A percentile compares a stretch with the other conserved stretches of the same genome.
Evolutionary conservation across 2,329 filamentous ascomycete genomes (phyloP).

Genomic region (Talaromyces atroroseus): DNA sequence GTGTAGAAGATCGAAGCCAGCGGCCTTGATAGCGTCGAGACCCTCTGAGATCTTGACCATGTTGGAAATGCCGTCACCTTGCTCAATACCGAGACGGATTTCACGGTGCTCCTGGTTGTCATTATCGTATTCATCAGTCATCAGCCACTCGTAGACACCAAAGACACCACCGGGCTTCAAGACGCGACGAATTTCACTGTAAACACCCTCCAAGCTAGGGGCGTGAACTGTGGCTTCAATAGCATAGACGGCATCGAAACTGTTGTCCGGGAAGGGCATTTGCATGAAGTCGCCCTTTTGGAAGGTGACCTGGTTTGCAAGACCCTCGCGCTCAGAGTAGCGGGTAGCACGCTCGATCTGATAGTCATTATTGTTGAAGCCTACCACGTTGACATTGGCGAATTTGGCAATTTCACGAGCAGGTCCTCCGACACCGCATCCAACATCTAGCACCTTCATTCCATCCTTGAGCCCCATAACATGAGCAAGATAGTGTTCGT

Average conservation of each 20-base stretch:
- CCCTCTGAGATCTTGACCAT: conserved; percentile 87
- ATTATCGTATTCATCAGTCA: conserved; percentile 94
- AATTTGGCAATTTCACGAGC: conserved; percentile 96
- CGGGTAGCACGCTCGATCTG: conserved; percentile 89
- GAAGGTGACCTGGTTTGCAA: conserved; percentile 74
- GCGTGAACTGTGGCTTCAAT: conserved; percentile 97
- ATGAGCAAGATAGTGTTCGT: conserved; percentile 95
- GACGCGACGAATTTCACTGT: conserved; percentile 89
- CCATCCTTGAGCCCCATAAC: conserved; percentile 78
- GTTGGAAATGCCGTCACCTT: conserved; percentile 93
- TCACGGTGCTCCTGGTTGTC: conserved; percentile 77
- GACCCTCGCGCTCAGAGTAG: conserved; percentile 75
- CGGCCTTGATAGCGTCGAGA: conserved; percentile 73
- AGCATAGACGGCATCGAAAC: conserved; percentile 90
- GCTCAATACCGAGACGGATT: conserved; percentile 90
- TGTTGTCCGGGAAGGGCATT: conserved; percentile 90
- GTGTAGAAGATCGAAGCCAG: conserved; percentile 77
- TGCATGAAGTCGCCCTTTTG: conserved; percentile 99
- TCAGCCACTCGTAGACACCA: conserved; percentile 98
- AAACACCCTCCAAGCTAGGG: conserved; percentile 82
- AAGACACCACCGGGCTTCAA: conserved; percentile 94
- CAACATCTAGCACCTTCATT: conserved; percentile 91
- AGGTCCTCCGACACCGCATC: conserved; percentile 93
- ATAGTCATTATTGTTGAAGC: conserved; percentile 99
- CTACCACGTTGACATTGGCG: conserved; percentile 79